Evolutionary conservation across 2,329 filamentous ascomycete species (phyloP), one percentile per base, ranked within the genome.

Genomic region (Cladophialophora psammophila): DNA sequence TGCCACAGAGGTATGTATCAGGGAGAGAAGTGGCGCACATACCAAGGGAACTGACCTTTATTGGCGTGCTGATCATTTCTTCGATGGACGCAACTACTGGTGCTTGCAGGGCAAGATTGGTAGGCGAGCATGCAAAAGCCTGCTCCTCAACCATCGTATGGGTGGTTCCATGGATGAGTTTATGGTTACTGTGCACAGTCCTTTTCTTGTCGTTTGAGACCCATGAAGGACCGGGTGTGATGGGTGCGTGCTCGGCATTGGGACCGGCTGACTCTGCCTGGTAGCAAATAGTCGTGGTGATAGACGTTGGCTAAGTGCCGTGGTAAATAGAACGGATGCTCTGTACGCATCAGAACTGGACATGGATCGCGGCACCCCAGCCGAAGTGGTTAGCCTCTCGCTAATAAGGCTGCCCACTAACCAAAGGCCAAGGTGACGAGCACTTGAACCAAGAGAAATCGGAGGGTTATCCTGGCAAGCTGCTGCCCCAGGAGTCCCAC

Each of bases 51-150:
- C 32, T 42, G 26, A 50, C 40, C 10, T 18, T 42, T 12, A 35
- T 45, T 50, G 57, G 10, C 10, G 12, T 35, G 57, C 31, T 34
- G 57, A 60, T 60, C 57, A 50, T 60, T 34, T 8, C 45, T 34
- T 26, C 7, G 45, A 26, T 26, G 45, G 45, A 20, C 26, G 45
- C 45, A 50, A 7, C 18, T 26, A 3, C 18, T 50, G 18, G 15
- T 50, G 18, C 18, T 26, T 4, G 8, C 45, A 26, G 10, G 45
- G 45, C 10, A 26, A 26, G 7, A 26, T 50, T 50, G 45, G 8
- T 10, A 26, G 45, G 45, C 45, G 5, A 26, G 5, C 40, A 42
- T 5, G n/a, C 40, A n/a, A 42, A 42, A 42, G 26, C 26, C 26
- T 13, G n/a, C n/a, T n/a, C 4, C 40, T 18, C 40, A 8, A 9